Percentiles rank a stretch among this genome's conserved stretches.
These are phyloP conservation scores for Fomitiporia mediterranea DNA, from an alignment of 1,284 basidiomycete species.

Conservation along the genomic window DNA sequence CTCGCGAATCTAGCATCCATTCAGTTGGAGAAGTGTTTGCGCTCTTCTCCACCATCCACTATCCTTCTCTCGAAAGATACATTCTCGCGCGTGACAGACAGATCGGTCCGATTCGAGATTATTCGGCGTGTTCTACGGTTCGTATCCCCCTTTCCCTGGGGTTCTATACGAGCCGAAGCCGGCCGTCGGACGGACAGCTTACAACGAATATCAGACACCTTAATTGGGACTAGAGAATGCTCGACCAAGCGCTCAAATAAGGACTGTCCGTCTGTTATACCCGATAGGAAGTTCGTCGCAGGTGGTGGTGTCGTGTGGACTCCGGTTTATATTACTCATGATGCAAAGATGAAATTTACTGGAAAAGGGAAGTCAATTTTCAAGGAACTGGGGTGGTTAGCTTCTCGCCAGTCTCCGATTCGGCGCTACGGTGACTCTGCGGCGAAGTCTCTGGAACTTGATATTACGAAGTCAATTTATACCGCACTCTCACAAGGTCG, in stretches of 20 bases:
- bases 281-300: slow-evolving; percentile 34
- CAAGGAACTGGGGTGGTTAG: slow-evolving; percentile 23
- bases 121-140: slow-evolving; percentile 62
- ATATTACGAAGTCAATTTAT: slow-evolving; percentile 16
- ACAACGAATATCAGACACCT: slow-evolving; percentile 38
- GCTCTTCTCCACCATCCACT: slow-evolving; percentile 48
- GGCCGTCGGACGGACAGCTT: slow-evolving; percentile 43
- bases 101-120: slow-evolving; percentile 40
- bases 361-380: not conserved
- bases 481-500: not conserved
- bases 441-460: slow-evolving; percentile 14
- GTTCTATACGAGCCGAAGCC: slow-evolving; percentile 54
- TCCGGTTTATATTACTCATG: slow-evolving; percentile 36
- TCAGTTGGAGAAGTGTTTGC: slow-evolving; percentile 31
- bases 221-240: slow-evolving; percentile 33
- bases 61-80: slow-evolving; percentile 38
- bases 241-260: slow-evolving; percentile 20
- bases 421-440: not conserved
- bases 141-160: slow-evolving; percentile 70
- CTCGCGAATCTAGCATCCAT: slow-evolving; percentile 29
- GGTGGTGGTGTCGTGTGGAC: slow-evolving; percentile 62
- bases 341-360: slow-evolving; percentile 14
- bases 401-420: slow-evolving; percentile 24
- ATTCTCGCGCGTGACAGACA: slow-evolving; percentile 34
- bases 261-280: not conserved